These are phyloP conservation scores for Apiospora marii DNA, from an alignment of 2,329 filamentous ascomycete species.

Conservation along the genomic window DNA sequence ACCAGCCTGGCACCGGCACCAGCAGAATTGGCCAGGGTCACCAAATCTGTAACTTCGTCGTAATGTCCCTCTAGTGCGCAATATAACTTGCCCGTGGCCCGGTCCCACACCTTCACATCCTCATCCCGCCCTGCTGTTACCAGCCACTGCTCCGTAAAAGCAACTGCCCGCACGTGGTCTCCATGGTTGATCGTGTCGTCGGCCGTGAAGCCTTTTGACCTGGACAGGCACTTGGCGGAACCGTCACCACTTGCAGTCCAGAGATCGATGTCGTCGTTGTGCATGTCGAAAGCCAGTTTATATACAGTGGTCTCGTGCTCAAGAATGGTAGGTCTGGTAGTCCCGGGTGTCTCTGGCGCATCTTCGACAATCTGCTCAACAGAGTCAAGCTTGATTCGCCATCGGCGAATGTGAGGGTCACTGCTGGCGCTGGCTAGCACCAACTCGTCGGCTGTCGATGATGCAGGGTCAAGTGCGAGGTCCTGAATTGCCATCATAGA, in stretches of 20 bases:
- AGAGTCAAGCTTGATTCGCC: conserved; percentile 65
- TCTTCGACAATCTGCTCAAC: conserved; percentile 63
- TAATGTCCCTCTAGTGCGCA: conserved; percentile 84
- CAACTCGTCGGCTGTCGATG: conserved; percentile 57
- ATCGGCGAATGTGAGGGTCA: conserved; percentile 80
- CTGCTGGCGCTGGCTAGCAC: conserved; percentile 82
- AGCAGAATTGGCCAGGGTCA: conserved; percentile 59
- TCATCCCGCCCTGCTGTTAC: conserved; percentile 92
- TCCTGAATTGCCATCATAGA: conserved; percentile 82
- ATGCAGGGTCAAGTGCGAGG: conserved; percentile 76
- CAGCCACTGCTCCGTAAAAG: conserved; percentile 78
- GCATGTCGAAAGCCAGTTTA: conserved; percentile 74
- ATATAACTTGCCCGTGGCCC: conserved; percentile 73
- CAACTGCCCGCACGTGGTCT: conserved; percentile 87
- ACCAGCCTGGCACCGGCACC: conserved; percentile 62
- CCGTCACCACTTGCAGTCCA: conserved; percentile 96
- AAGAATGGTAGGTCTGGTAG: conserved; percentile 63
- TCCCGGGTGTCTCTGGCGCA: conserved; percentile 49
- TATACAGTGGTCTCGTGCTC: conserved; percentile 94
- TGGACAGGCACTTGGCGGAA: conserved; percentile 79
- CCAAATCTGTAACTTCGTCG: conserved; percentile 87
- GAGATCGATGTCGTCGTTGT: conserved; percentile 71
- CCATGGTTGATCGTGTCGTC: conserved; percentile 82
- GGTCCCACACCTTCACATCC: conserved; percentile 89
- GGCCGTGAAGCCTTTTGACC: conserved; percentile 71